Evolutionary conservation across 495 filamentous ascomycete genomes (phyloP).

Genomic region (Aspergillus funiculosus): DNA sequence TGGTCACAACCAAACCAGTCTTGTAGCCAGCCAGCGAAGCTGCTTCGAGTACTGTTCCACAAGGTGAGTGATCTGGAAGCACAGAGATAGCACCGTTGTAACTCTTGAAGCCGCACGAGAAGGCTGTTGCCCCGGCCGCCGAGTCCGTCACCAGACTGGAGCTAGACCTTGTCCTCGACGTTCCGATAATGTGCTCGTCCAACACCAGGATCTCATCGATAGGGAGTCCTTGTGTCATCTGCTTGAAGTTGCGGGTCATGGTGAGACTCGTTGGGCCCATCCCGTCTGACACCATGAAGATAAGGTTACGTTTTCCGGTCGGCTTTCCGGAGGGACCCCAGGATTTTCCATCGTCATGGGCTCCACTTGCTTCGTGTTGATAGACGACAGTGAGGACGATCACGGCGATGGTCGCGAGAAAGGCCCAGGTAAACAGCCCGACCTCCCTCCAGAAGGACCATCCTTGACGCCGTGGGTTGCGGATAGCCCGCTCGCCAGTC

Average conservation of each 20-base stretch:
- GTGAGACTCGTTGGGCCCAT: conserved; percentile 92
- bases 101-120: conserved; percentile 84
- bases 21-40: conserved; percentile 86
- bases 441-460: conserved; percentile 61
- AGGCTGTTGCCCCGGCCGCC: conserved; percentile 92
- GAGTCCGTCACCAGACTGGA: conserved; percentile 85
- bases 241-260: conserved; percentile 76
- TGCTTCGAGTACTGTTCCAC: conserved; percentile 91
- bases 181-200: conserved; percentile 82
- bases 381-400: conserved; percentile 69
- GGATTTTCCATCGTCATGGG: conserved; percentile 19
- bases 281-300: conserved; percentile 98
- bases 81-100: conserved; percentile 96
- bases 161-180: conserved; percentile 76
- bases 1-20: conserved; percentile 93
- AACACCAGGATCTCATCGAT: conserved; percentile 67
- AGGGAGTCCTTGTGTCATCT: conserved; percentile 60
- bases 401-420: conserved; percentile 75
- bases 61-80: conserved; percentile 75
- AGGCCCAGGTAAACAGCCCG: conserved; percentile 77
- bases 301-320: conserved; percentile 78
- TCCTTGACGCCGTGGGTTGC: conserved; percentile 27
- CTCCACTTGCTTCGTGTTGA: conserved; percentile 53
- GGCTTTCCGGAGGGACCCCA: conserved; percentile 46
- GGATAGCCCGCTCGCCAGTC: conserved; percentile 48